A percentile compares a stretch with the other conserved stretches of the same genome.
Evolutionary conservation across 345 rosid species (phyloP).

Genomic region (Balakata baccata): DNA sequence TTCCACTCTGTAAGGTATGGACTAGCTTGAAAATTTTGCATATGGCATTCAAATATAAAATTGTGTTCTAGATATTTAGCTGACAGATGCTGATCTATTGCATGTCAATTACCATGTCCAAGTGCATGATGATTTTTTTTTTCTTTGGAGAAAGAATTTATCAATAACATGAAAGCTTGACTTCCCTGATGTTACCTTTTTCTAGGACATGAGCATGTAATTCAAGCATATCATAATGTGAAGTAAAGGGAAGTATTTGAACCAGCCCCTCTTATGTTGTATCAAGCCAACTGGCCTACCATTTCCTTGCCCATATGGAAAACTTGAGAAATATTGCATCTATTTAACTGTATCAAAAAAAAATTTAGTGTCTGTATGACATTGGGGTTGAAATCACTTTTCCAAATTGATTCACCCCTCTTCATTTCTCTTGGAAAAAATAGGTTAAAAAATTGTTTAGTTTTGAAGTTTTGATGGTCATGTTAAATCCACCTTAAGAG

Average conservation of each 20-base stretch:
- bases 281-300: not conserved
- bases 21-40: not conserved
- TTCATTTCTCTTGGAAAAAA: not conserved
- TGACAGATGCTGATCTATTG: not conserved
- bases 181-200: not conserved
- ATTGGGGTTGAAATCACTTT: not conserved
- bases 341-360: not conserved
- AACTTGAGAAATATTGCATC: not conserved
- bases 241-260: not conserved
- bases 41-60: not conserved
- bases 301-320: too few species aligned
- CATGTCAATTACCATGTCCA: not conserved
- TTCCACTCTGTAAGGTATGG: constrained; percentile 82
- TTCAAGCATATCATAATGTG: not conserved
- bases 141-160: not conserved
- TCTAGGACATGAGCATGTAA: not conserved
- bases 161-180: not conserved
- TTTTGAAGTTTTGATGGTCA: not conserved
- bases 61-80: not conserved
- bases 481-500: not conserved
- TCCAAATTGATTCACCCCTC: not conserved
- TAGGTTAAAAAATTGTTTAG: not conserved
- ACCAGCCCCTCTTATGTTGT: not conserved
- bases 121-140: not conserved
- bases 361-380: not conserved